Evolutionary conservation across 192 early-diverging fungal genomes (phyloP).

Genomic region (Backusella psychrophila): DNA sequence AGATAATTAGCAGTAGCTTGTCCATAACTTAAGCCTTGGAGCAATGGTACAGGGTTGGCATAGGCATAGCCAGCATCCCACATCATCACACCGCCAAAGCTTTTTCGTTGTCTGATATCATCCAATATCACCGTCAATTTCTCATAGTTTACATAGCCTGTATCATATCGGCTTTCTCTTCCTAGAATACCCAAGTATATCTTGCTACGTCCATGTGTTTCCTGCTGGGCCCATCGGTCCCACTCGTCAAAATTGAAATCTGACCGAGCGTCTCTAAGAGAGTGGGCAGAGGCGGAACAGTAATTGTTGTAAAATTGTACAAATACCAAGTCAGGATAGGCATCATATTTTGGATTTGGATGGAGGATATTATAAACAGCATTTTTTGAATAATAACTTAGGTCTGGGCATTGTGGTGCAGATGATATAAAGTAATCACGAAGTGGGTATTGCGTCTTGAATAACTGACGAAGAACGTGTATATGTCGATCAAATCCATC

Average conservation of each 20-base stretch:
- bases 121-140: conserved; percentile 32
- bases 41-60: conserved; percentile 15
- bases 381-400: conserved; percentile 54
- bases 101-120: conserved; percentile 27
- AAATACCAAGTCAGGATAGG: conserved; percentile 69
- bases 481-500: conserved; percentile 19
- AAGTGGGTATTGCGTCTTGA: conserved; percentile 41
- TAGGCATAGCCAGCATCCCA: conserved; percentile 38
- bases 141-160: conserved; percentile 47
- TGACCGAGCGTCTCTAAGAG: not conserved
- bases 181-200: conserved; percentile 66
- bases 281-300: conserved; percentile 17
- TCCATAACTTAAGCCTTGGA: conserved; percentile 12
- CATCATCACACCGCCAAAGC: conserved; percentile 73
- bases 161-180: conserved; percentile 50
- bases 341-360: conserved; percentile 26
- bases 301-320: conserved; percentile 65
- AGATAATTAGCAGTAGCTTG: conserved; percentile 20
- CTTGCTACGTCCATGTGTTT: conserved; percentile 58
- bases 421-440: conserved; percentile 55
- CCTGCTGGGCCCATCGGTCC: conserved; percentile 63
- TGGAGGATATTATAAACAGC: conserved; percentile 45
- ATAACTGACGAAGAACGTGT: conserved; percentile 35
- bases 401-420: conserved; percentile 73
- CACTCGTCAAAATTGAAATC: conserved; percentile 75